Evolutionary conservation across 371 early-diverging fungal species (phyloP), one percentile per base, ranked within the genome.

Genomic region (Mycotypha africana): DNA sequence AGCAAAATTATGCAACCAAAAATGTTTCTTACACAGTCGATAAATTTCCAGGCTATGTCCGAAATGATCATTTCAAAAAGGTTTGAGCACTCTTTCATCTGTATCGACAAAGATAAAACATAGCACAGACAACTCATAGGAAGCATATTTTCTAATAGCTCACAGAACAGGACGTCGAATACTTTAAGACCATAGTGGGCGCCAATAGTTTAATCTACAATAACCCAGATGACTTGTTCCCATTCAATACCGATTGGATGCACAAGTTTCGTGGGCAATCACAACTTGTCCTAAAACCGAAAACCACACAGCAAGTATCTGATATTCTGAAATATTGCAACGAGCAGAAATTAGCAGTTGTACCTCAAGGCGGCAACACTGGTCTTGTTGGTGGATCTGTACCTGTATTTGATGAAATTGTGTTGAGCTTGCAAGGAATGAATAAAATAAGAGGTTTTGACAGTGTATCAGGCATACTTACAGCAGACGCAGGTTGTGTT

Each of bases 291-390:
- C 72, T 94, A 25, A 83, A 84, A 51, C 98, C 98, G 16, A 86
- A 82, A 42, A 86, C 87, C 0, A 87, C 93, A 0, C 66, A 83
- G 42, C 86, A 97, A 56, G 95, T 97, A 6, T 78, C 91, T 14
- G 70, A 81, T 42, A 82, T 96, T 22, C 62, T 97, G 39, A 77
- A 70, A 46, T 91, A 97, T 62, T 97, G 98, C 78, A 88, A 91
- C 49, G 79, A 82, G 7, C 67, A 86, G 45, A 75, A 53, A 80
- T 61, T 97, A 31, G 95, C 93, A 9, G 89, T 98, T 24, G 93
- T 93, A 2, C 95, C 97, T 26, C 98, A 98, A 65, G 98, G 98
- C 48, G 98, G 97, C 35, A 97, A 97, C n/a, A 33, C 34, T 9
- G 34, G 34, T 33, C n/a, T 33, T 14, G 34, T 33, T 4, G 34